A percentile compares a stretch with the other conserved stretches of the same genome.
Conservation (phyloP, 2,329 filamentous ascomycete species). For the Microdochium nivale region DNA sequence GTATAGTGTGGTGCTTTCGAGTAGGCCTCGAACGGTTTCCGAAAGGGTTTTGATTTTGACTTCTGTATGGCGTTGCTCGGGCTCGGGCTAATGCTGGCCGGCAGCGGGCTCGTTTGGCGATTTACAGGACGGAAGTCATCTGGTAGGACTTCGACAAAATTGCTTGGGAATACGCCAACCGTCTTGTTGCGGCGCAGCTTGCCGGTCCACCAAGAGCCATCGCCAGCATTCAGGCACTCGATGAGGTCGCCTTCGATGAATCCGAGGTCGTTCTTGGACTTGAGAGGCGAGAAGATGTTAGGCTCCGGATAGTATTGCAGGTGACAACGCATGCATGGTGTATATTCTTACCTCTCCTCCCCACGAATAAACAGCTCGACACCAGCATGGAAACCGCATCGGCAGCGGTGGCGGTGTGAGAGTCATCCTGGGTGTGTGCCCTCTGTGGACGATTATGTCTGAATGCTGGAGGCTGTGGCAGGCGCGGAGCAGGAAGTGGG, state of each 20-base stretch:
- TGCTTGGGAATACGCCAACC: conserved; percentile 90
- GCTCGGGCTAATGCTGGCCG: conserved; percentile 44
- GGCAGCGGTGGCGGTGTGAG: conserved; percentile 55
- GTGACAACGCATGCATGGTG: conserved; percentile 5
- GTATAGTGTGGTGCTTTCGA: conserved; percentile 58
- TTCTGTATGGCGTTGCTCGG: conserved; percentile 47
- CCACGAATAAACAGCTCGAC: conserved; percentile 85
- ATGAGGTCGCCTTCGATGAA: conserved; percentile 98
- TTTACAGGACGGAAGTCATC: conserved; percentile 73
- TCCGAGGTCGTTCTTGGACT: conserved; percentile 87
- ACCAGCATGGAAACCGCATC: conserved; percentile 82
- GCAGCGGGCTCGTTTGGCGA: conserved; percentile 52
- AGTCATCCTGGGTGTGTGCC: conserved; percentile 33
- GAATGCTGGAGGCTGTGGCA: neutral
- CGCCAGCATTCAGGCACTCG: conserved; percentile 94
- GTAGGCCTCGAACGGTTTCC: conserved; percentile 61
- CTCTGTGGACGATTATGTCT: neutral
- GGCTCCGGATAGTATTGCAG: neutral
- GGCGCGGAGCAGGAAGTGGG: too few species aligned
- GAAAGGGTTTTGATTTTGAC: conserved; percentile 52
- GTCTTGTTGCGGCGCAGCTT: conserved; percentile 81
- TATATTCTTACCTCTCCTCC: conserved; percentile 61
- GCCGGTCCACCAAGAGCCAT: conserved; percentile 98
- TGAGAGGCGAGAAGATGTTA: conserved; percentile 4
- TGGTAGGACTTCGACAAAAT: conserved; percentile 88